Evolutionary conservation across 768 basidiomycete genomes (phyloP).

Genomic region (Russula brevipes): DNA sequence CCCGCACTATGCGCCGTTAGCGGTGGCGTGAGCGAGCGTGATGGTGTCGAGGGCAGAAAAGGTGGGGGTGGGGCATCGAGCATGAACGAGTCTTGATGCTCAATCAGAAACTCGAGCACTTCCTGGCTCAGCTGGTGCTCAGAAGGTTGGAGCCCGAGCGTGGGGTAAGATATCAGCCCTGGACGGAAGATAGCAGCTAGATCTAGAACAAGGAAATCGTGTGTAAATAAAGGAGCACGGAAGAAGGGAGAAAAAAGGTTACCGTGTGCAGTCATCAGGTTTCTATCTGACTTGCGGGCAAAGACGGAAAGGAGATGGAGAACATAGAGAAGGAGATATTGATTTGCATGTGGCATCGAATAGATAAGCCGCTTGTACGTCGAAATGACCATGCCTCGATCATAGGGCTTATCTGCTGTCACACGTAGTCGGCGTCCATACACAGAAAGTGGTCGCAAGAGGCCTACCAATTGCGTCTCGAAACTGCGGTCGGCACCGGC

Average conservation of each 20-base stretch:
- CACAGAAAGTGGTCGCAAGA: background rate
- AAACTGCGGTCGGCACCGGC: slow-evolving; percentile 44
- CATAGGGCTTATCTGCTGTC: slow-evolving; percentile 60
- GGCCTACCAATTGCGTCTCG: slow-evolving; percentile 68
- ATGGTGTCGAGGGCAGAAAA: slow-evolving; percentile 24
- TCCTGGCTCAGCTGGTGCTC: slow-evolving; percentile 85
- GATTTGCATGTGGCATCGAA: slow-evolving; percentile 80
- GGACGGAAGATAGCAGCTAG: slow-evolving; percentile 97
- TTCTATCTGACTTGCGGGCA: slow-evolving; percentile 83
- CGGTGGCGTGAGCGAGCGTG: slow-evolving; percentile 21
- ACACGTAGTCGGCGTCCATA: slow-evolving; percentile 18
- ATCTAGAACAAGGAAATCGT: slow-evolving; percentile 43
- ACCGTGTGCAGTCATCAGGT: slow-evolving; percentile 95
- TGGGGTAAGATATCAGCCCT: slow-evolving; percentile 84
- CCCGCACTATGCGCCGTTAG: slow-evolving; percentile 18
- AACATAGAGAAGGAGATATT: slow-evolving; percentile 95
- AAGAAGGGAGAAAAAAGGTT: slow-evolving; percentile 31
- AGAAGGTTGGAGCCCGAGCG: slow-evolving; percentile 77
- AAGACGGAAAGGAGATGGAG: slow-evolving; percentile 95
- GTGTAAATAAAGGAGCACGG: background rate
- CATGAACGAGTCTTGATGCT: slow-evolving; percentile 95
- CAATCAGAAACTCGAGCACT: slow-evolving; percentile 93
- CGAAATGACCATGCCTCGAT: slow-evolving; percentile 65
- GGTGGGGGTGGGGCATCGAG: slow-evolving; percentile 77
- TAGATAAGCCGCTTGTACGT: slow-evolving; percentile 83